Percentiles rank a stretch among this genome's conserved stretches.
phyloP scores from a whole-genome alignment of 1,284 basidiomycete genomes.

The Heterobasidion parviporum region DNA sequence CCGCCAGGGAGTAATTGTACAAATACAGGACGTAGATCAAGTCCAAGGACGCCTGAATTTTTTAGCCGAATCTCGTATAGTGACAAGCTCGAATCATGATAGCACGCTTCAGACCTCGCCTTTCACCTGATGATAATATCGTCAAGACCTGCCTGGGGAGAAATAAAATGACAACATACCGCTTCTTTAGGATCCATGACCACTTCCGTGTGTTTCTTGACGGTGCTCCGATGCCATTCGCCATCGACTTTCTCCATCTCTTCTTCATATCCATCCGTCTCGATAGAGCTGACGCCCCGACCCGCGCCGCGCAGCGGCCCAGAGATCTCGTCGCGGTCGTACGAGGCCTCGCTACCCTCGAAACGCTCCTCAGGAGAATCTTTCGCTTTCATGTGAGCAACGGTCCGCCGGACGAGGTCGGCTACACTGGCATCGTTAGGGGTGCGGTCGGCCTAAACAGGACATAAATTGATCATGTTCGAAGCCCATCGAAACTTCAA shows the following conservation, averaged over 20 bases:
- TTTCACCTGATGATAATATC: too few species aligned
- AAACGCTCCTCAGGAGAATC: conserved; percentile 5
- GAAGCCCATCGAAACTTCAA: conserved; percentile 12
- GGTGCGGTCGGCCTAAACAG: conserved; percentile 3
- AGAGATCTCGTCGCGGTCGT: conserved; percentile 31
- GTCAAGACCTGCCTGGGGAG: too few species aligned
- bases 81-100: too few species aligned
- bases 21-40: too few species aligned
- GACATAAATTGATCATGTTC: conserved; percentile 21
- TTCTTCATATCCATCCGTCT: conserved; percentile 10
- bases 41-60: too few species aligned
- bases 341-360: conserved; percentile 21
- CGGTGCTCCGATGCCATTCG: conserved; percentile 8
- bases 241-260: conserved; percentile 12
- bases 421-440: background rate
- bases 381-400: conserved; percentile 9
- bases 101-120: too few species aligned
- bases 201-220: conserved; percentile 4
- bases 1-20: too few species aligned
- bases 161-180: too few species aligned
- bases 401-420: conserved; percentile 22
- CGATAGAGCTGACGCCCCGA: background rate
- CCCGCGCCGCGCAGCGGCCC: conserved; percentile 30
- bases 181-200: too few species aligned
- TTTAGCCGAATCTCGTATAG: too few species aligned